Base-by-base conservation (phyloP, 352 stramenopile species). In the Peronospora destructor region DNA sequence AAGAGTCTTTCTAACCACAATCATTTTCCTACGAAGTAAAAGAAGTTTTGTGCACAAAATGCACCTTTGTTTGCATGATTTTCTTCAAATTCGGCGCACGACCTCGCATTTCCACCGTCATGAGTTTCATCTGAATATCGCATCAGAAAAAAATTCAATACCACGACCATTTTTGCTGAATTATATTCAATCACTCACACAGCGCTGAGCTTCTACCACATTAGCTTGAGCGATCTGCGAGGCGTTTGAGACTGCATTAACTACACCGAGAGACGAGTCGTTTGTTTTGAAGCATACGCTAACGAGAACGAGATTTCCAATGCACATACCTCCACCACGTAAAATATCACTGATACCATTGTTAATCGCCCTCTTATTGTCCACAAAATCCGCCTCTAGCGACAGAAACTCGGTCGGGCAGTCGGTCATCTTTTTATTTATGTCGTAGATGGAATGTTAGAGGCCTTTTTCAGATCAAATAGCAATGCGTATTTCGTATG, bases 331-430 rank as follows among this genome's bases (percentile, higher is more conserved):
- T 56, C 77, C 62, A 17, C 64, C 64, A n/a, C 65, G 62, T 32
- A 85, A 40, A 6, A 90, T 77, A 13, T 77, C 70, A 45, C 75
- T 78, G 44, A 90, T 75, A 39, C 51, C 71, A 64, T 90, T 87
- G 62, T 90, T 90, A 44, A 90, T 85, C 17, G 73, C 63, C 52
- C 86, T 85, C 63, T 90, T 90, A 64, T 71, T 76, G 35, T 90
- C 76, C 39, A 90, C 72, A 42, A 85, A 90, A 59, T 90, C 76
- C 52, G 84, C 79, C 61, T 87, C 79, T 16, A 87, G 70, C 41
- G 71, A 76, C 44, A 68, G 59, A 53, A 90, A 90, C 54, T 81
- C 66, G 5, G 61, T 52, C 21, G 73, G 73, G 50, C 85, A 68
- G 34, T 66, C 63, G 47, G 33, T 36, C 45, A 34, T 54, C 13